Evolutionary conservation across 305 asterid species (phyloP), one percentile per base, ranked within the genome.

Genomic region (Lippia alba): DNA sequence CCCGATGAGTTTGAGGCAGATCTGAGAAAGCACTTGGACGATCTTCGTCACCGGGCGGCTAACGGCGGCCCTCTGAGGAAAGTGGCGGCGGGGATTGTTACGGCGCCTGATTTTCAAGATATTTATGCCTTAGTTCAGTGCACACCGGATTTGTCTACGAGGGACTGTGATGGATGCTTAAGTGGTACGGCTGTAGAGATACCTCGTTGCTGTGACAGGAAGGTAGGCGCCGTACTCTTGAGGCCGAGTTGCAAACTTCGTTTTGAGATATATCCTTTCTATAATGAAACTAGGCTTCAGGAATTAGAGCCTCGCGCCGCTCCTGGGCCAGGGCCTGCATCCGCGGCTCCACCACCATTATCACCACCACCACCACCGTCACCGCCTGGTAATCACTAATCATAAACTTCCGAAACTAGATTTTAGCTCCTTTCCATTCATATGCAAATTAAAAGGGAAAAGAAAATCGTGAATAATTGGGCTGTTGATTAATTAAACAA

Each of bases 121-220:
- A 51, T 51, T 15, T 51, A 64, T 56, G 77, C 67, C 45, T 64
- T 64, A 48, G 72, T 73, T 1, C 77, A 64, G 66, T 64, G 77
- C 7, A 36, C 76, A 4, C 17, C 41, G 4, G 76, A 73, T 16
- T 57, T 73, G 67, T 73, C 77, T 20, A 45, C 77, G 1, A 33
- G 57, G 56, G 56, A 57, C 19, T 73, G 72, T 45, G 8, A 12
- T 32, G 10, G 12, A 1, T 64, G 77, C 55, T 40, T 73, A 4
- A 10, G 17, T 6, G 8, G 20, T 2, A 66, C 77, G 11, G 56
- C 33, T 6, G 2, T 1, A 12, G 67, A 64, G 11, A 48, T 64
- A 9, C 56, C 65, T 9, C 19, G 6, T 2, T 9, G 16, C 3
- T 56, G 11, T 15, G 41, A 71, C 15, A 58, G 11, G 40, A n/a